A percentile compares a stretch with the other conserved stretches of the same genome.
Evolutionary conservation across 1,284 basidiomycete genomes (phyloP).

Genomic region (Apiotrichum siamense): DNA sequence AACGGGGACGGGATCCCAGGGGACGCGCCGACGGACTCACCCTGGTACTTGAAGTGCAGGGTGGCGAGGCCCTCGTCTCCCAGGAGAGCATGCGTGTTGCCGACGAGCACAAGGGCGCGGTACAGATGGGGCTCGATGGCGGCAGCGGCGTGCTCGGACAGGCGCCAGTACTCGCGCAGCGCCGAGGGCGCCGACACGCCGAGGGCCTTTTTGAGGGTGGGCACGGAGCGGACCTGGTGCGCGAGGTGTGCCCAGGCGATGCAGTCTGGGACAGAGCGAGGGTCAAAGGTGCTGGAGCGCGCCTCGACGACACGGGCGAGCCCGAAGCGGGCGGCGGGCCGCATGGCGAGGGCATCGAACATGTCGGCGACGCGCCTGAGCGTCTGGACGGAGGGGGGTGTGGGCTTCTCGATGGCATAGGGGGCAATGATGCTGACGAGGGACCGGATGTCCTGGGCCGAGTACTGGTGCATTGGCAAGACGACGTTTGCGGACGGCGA

Average conservation of each 20-base stretch:
- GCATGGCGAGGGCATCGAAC: not conserved
- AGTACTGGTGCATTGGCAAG: not conserved
- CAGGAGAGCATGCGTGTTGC: not conserved
- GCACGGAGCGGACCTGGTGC: not conserved
- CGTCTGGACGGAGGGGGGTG: not conserved
- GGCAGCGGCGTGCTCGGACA: not conserved
- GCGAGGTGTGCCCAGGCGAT: not conserved
- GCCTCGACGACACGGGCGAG: not conserved
- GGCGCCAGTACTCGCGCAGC: slow-evolving; percentile 1
- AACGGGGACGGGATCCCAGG: too few relatives aligned
- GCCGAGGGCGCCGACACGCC: not conserved
- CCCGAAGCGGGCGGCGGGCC: not conserved
- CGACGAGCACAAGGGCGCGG: not conserved
- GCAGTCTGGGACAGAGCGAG: not conserved
- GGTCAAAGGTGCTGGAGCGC: not conserved
- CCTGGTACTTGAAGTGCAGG: not conserved
- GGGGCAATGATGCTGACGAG: not conserved
- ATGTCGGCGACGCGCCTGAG: not conserved
- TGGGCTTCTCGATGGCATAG: not conserved
- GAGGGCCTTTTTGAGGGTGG: not conserved
- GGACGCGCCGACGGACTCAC: too few relatives aligned
- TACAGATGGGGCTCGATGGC: not conserved
- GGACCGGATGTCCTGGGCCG: not conserved
- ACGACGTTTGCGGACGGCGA: not conserved
- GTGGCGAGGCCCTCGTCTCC: not conserved